Evolutionary conservation across 2,329 filamentous ascomycete species (phyloP).

Genomic region (Erysiphe pisi): DNA sequence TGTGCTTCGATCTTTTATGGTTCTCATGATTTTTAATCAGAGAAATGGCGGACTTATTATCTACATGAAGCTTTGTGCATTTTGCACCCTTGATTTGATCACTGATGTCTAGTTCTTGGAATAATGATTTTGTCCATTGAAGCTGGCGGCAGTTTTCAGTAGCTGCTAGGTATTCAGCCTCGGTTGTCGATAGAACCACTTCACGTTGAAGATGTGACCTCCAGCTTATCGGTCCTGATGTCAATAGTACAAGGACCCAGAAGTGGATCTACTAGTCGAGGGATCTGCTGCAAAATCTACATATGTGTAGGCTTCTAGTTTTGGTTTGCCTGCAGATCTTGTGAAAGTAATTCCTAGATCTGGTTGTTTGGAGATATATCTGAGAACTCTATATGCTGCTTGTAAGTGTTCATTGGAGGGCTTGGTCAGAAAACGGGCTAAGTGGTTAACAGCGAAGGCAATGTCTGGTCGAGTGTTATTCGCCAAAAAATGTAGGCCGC

Average conservation of each 20-base stretch:
- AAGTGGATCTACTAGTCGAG: conserved; percentile 1
- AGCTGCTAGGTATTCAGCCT: neutral
- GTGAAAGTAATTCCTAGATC: no score
- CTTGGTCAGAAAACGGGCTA: no score
- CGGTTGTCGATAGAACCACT: neutral
- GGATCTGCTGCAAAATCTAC: neutral
- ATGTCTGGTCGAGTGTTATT: no score
- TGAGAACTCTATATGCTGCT: no score
- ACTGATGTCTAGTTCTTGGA: neutral
- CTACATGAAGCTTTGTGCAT: neutral
- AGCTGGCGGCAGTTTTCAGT: neutral
- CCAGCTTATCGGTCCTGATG: neutral
- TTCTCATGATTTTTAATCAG: neutral
- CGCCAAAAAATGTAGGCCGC: no score
- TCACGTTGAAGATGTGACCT: neutral
- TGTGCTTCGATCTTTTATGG: no score
- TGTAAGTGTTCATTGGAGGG: no score
- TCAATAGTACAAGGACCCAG: neutral
- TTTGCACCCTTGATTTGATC: neutral
- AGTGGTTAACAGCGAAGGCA: no score
- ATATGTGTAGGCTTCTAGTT: no score
- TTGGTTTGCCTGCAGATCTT: no score
- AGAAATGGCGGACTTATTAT: neutral
- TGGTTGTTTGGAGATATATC: no score
- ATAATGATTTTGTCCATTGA: conserved; percentile 12